Percentiles rank a stretch among this genome's conserved stretches.
Evolutionary conservation across 129 eudicot species (phyloP).

Genomic region (Chrysanthemum makinoi): DNA sequence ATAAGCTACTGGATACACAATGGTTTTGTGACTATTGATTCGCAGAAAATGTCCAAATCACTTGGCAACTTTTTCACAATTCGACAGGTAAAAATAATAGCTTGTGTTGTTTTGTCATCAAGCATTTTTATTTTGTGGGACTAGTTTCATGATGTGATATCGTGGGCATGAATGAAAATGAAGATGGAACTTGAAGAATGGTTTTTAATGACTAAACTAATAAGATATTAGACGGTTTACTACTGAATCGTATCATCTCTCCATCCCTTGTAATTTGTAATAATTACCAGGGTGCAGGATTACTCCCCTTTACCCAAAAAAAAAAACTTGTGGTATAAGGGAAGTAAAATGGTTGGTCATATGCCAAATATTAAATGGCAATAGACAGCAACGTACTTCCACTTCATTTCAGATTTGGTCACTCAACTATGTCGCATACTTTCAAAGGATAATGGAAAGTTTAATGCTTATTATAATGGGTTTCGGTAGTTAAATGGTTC

Average conservation of each 20-base stretch:
- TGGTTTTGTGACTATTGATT: slow-evolving; percentile 84
- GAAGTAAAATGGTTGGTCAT: too few species aligned
- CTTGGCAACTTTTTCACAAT: slow-evolving; percentile 97
- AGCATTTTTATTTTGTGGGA: not conserved
- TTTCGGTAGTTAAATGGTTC: not conserved
- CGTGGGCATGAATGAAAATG: not conserved
- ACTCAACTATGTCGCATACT: not conserved
- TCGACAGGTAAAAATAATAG: slow-evolving; percentile 62
- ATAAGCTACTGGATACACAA: slow-evolving; percentile 92
- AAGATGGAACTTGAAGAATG: slow-evolving; percentile 16
- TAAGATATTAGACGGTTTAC: not conserved
- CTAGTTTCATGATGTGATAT: not conserved
- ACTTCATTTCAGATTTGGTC: not conserved
- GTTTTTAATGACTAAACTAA: slow-evolving; percentile 2
- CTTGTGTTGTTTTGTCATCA: not conserved
- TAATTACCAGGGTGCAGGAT: too few species aligned
- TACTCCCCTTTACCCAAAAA: too few species aligned
- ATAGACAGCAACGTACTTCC: not conserved
- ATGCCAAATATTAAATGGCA: not conserved
- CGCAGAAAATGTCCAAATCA: slow-evolving; percentile 94
- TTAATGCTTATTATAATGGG: not conserved
- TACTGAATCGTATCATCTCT: not conserved
- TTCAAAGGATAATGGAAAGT: too few species aligned
- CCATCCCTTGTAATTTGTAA: not conserved
- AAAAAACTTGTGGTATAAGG: too few species aligned